Conservation (phyloP, 2,329 filamentous ascomycete species). For the Chaetomium strumarium region DNA sequence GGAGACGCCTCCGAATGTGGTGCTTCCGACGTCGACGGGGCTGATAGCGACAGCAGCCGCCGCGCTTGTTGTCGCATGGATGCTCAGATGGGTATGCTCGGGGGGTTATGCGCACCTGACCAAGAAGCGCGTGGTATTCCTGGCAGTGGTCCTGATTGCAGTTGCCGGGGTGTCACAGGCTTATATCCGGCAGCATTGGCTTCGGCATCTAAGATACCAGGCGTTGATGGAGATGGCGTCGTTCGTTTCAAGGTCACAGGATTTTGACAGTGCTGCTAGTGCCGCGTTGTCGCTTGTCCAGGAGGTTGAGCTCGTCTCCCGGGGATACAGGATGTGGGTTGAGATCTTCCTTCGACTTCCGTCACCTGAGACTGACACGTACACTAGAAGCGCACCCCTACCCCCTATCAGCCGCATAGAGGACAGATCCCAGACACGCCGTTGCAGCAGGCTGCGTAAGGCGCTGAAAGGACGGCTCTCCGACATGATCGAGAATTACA, state of each 20-base stretch:
- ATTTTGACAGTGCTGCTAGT: slow-evolving; percentile 70
- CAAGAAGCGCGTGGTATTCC: slow-evolving; percentile 48
- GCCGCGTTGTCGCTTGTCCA: slow-evolving; percentile 79
- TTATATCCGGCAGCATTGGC: slow-evolving; percentile 72
- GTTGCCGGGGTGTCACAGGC: slow-evolving; percentile 60
- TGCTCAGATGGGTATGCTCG: slow-evolving; percentile 64
- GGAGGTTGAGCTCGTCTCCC: slow-evolving; percentile 90
- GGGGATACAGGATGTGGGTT: slow-evolving; percentile 76
- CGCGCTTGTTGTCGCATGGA: slow-evolving; percentile 62
- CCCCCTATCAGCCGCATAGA: slow-evolving; percentile 92
- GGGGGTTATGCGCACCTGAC: slow-evolving; percentile 47
- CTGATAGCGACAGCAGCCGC: slow-evolving; percentile 53
- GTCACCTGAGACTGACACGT: slow-evolving; percentile 9
- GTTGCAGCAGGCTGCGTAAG: slow-evolving; percentile 74
- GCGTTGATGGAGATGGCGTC: slow-evolving; percentile 62
- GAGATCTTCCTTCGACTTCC: neutral
- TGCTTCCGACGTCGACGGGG: slow-evolving; percentile 37
- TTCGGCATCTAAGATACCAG: slow-evolving; percentile 70
- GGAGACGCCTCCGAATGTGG: slow-evolving; percentile 18
- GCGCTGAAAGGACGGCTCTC: slow-evolving; percentile 65
- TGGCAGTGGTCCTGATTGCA: slow-evolving; percentile 42
- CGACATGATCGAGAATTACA: slow-evolving; percentile 65
- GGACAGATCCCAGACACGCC: slow-evolving; percentile 69
- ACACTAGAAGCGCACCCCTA: slow-evolving; percentile 69
- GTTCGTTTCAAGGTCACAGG: slow-evolving; percentile 69